Percentiles rank a stretch among this genome's conserved stretches.
Conservation (phyloP, 441 rosid genomes). For the Pelargonium australe region DNA sequence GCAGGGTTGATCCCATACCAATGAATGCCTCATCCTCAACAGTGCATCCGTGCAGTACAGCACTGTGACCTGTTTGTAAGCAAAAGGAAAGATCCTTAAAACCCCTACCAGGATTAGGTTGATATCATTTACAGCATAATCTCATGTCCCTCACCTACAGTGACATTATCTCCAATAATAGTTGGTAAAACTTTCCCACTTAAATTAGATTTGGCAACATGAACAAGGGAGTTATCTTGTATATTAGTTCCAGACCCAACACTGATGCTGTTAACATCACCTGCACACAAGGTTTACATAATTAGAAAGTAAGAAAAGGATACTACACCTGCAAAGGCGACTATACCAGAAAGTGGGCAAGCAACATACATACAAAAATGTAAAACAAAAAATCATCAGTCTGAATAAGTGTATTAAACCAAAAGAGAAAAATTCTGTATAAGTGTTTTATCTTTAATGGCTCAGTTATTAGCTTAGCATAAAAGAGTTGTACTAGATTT, state of each 20-base stretch:
- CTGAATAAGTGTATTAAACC: not conserved
- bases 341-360: not conserved
- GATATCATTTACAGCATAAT: conserved; percentile 4
- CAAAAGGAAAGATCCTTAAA: not conserved
- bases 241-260: conserved; percentile 91
- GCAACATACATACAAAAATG: not conserved
- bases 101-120: not conserved
- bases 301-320: not conserved
- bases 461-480: not conserved
- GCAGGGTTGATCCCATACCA: conserved; percentile 89
- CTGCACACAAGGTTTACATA: conserved; percentile 28
- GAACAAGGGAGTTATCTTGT: conserved; percentile 57
- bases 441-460: not conserved
- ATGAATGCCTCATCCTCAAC: conserved; percentile 87
- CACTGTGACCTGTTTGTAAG: conserved; percentile 69
- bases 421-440: not conserved
- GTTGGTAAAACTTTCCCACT: conserved; percentile 90
- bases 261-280: conserved; percentile 74
- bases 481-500: not conserved
- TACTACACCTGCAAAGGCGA: not conserved
- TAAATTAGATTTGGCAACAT: conserved; percentile 54
- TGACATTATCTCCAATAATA: conserved; percentile 78
- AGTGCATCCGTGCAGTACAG: conserved; percentile 91
- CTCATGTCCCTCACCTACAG: conserved; percentile 54
- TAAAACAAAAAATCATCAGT: not conserved